Base-by-base conservation (phyloP, 441 rosid species). In the Gossypium gossypioides region DNA sequence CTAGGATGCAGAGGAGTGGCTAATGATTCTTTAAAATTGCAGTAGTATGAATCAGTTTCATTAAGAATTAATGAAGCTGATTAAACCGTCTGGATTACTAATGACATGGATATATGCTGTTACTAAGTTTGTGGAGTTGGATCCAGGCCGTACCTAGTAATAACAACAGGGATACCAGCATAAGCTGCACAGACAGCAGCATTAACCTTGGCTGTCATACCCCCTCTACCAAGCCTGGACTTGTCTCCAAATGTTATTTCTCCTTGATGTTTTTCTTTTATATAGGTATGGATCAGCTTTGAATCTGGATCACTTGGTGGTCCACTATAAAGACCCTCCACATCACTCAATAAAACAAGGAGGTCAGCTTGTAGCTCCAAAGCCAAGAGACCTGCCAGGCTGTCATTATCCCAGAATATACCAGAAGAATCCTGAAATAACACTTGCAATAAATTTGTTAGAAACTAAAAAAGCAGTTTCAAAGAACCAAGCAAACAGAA, bases 181-280 rank as follows among this genome's bases (percentile, higher is more conserved):
- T 65, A 60, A 15, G 80, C 77, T 19, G 83, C 78, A 37, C 71
- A 65, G n/a, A 76, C 72, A 52, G 83, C 80, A 42, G 80, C 80
- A 50, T 76, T 76, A 50, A 80, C 83, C 72, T 76, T 80, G 16
- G 83, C 80, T 3, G 83, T 80, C 83, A 80, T 76, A 37, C 83
- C 83, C 9, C 80, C 83, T 76, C 83, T 74, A 60, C 83, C 83
- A 16, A 80, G 68, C 51, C 83, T 73, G 25, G 83, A 80, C 66
- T 74, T 76, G 62, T 80, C 83, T 54, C 83, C 83, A 60, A 80
- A 80, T 15, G 83, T 80, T 71, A 80, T 76, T 74, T 77, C 80
- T 15, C 69, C 27, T 66, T 80, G 78, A 71, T 76, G 80, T 48
- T 68, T 80, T 68, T 80, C 83, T 50, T 67, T 71, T 44, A 80